These are phyloP conservation scores for Tephrocybe sp. DNA, from an alignment of 768 basidiomycete species.

Conservation along the genomic window DNA sequence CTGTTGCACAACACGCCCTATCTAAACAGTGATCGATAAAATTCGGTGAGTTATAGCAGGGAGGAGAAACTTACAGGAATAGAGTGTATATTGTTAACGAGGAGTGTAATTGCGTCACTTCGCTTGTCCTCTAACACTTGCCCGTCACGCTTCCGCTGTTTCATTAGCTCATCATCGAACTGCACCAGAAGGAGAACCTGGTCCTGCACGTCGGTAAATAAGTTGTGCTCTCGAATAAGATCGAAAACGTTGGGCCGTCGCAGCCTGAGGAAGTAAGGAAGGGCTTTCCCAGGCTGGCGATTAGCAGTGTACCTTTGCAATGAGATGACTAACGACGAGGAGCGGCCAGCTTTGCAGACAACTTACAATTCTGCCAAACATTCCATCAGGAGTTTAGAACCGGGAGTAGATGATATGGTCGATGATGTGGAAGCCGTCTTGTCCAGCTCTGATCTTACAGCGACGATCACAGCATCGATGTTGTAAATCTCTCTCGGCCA, in stretches of 20 bases:
- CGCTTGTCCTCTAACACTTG: constrained; percentile 39
- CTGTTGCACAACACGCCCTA: constrained; percentile 85
- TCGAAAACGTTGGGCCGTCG: constrained; percentile 90
- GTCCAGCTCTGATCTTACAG: constrained; percentile 82
- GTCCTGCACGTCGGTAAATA: constrained; percentile 94
- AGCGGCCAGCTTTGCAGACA: background rate
- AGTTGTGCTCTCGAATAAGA: constrained; percentile 88
- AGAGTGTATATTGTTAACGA: constrained; percentile 94
- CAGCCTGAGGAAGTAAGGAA: constrained; percentile 86
- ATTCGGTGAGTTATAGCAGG: too few species aligned
- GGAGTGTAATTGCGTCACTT: constrained; percentile 79
- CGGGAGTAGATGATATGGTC: constrained; percentile 39
- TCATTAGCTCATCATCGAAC: constrained; percentile 87
- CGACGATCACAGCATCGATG: constrained; percentile 82
- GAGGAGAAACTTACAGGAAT: constrained; percentile 69
- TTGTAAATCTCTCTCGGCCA: constrained; percentile 96
- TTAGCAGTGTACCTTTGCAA: constrained; percentile 72
- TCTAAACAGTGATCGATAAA: constrained; percentile 45
- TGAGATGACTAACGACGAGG: background rate
- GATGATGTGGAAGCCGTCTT: constrained; percentile 52
- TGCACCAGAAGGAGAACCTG: constrained; percentile 91
- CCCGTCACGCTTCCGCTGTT: constrained; percentile 48
- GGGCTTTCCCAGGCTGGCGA: constrained; percentile 91
- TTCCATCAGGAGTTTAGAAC: constrained; percentile 79
- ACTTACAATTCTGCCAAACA: constrained; percentile 87